Evolutionary conservation across 768 basidiomycete species (phyloP), one percentile per base, ranked within the genome.

Genomic region (Mycena rosella): DNA sequence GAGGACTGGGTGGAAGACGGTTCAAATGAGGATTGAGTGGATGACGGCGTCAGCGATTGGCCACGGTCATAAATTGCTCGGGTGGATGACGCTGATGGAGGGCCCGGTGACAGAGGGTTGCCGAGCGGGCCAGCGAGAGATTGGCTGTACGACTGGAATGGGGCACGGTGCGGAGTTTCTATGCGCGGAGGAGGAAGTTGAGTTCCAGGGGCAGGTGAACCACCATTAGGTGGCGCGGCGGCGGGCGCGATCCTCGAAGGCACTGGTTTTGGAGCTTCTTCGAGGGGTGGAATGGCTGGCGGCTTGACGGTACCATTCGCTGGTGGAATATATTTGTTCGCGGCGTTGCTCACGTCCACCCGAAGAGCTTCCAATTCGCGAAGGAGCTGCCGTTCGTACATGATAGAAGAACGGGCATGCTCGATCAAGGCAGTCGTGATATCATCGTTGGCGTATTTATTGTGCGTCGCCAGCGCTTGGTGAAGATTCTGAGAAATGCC

Each of bases 401-500:
- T 89, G 73, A 99, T 89, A 29, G 91, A 91, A 20, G 96, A 92
- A 26, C 96, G 91, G 20, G 94, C 94, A 78, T 99, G 96, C 78
- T 98, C 96, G 51, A 99, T 89, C 59, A 99, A 82, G 0, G 96
- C 93, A 24, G 93, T 86, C 20, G 94, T 94, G 59, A 98, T 87
- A 77, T 99, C 98, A 62, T 96, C 94, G 60, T 97, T 93, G 30
- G 96, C 93, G 69, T 92, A 88, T 53, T 89, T 88, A 65, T 93
- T 94, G 78, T 99, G 96, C 0, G 88, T 88, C 40, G 91, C 87
- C 30, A 99, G 86, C 2, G 96, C 92, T 54, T 88, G 88, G 73
- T 98, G 96, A 20, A 99, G 84, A 73, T 98, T 96, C 72, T 94
- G 90, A 1, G 97, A 98, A 61, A 99, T 98, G 49, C 95, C 95